Evolutionary conservation across 116 monocot species (phyloP).

Genomic region (Cymodocea nodosa): DNA sequence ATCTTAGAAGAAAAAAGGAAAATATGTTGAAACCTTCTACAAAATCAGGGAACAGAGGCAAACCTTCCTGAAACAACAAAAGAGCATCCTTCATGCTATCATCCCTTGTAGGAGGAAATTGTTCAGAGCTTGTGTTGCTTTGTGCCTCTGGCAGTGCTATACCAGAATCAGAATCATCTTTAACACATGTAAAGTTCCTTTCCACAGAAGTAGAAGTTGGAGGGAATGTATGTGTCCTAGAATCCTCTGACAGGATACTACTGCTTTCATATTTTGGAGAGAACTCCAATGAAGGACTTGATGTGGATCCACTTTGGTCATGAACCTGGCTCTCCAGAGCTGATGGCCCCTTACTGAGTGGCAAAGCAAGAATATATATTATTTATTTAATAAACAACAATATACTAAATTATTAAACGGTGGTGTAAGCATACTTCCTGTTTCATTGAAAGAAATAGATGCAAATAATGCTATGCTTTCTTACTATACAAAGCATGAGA

Average conservation of each 20-base stretch:
- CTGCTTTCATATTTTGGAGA: not conserved
- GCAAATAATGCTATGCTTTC: too few species aligned
- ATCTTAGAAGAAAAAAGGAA: not conserved
- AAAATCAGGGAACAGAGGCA: not conserved
- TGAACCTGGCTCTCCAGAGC: not conserved
- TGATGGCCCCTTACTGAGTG: not conserved
- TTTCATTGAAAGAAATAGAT: too few species aligned
- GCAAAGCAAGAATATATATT: not conserved
- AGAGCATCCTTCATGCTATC: not conserved
- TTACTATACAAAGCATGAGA: too few species aligned
- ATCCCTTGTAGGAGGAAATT: conserved; percentile 1
- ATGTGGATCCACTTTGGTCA: conserved; percentile 2
- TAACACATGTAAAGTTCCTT: not conserved
- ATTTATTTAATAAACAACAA: not conserved
- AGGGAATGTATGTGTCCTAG: not conserved
- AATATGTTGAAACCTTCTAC: not conserved
- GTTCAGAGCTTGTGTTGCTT: not conserved
- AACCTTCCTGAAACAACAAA: not conserved
- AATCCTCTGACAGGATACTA: not conserved
- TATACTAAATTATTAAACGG: not conserved
- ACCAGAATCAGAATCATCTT: conserved; percentile 1
- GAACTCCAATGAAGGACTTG: not conserved
- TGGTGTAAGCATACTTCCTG: too few species aligned
- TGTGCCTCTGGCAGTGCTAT: not conserved
- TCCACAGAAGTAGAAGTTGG: conserved; percentile 3